These are phyloP conservation scores for Talaromyces atroroseus DNA, from an alignment of 2,329 filamentous ascomycete species.

Conservation along the genomic window DNA sequence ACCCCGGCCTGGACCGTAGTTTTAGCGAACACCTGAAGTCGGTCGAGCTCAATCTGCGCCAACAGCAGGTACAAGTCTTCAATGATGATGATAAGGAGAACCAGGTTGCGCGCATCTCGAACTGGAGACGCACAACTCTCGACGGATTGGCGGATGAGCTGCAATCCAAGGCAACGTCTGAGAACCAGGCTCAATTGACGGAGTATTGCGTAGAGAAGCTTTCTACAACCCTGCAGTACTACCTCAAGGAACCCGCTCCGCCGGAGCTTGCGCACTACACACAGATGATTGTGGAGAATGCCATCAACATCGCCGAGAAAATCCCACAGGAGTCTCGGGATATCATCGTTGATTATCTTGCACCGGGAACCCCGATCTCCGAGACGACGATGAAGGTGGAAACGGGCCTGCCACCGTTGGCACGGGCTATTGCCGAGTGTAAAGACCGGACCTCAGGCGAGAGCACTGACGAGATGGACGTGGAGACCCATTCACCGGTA, in stretches of 20 bases:
- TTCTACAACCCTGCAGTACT: conserved; percentile 64
- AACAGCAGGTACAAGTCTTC: conserved; percentile 64
- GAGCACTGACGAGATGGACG: conserved; percentile 16
- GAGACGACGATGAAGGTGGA: conserved; percentile 81
- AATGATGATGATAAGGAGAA: conserved; percentile 87
- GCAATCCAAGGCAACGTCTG: conserved; percentile 57
- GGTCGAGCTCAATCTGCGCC: conserved; percentile 82
- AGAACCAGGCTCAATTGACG: conserved; percentile 64
- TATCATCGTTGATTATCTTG: conserved; percentile 78
- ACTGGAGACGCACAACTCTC: conserved; percentile 88
- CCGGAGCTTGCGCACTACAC: conserved; percentile 80
- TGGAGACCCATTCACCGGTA: not conserved
- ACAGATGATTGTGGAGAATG: conserved; percentile 87
- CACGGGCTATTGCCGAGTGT: conserved; percentile 26
- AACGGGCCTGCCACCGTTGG: conserved; percentile 57
- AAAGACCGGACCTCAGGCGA: conserved; percentile 9
- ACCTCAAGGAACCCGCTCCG: conserved; percentile 70
- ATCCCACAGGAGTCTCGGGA: conserved; percentile 87
- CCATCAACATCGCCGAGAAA: conserved; percentile 77
- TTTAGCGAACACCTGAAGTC: conserved; percentile 75
- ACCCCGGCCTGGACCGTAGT: conserved; percentile 72
- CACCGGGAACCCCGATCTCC: conserved; percentile 67
- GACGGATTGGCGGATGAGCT: conserved; percentile 77
- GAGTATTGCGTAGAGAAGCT: conserved; percentile 64
- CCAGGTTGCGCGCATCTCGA: conserved; percentile 77